Conservation (phyloP, 2,329 filamentous ascomycete genomes). For the Clonostachys byssicola region DNA sequence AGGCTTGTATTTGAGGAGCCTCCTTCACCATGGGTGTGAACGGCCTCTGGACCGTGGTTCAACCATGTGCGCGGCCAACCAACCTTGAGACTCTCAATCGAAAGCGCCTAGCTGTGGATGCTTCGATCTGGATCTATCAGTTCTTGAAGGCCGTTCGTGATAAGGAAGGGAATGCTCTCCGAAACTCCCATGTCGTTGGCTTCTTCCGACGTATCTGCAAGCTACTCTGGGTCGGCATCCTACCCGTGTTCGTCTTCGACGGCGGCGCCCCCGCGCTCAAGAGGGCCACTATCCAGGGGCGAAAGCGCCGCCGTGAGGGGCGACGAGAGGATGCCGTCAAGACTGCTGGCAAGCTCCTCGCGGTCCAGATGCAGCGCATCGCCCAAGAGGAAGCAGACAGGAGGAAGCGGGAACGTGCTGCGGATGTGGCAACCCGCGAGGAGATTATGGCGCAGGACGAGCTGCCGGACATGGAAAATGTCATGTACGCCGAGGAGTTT, state of each 20-base stretch:
- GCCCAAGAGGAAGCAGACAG: constrained; percentile 80
- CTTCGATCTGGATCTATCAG: constrained; percentile 99
- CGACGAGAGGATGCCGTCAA: constrained; percentile 86
- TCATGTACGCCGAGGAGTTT: constrained; percentile 90
- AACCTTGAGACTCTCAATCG: constrained; percentile 95
- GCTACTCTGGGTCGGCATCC: constrained; percentile 92
- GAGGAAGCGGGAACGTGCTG: constrained; percentile 37
- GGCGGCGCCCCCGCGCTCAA: constrained; percentile 90
- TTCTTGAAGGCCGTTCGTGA: constrained; percentile 98
- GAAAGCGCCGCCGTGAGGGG: constrained; percentile 80
- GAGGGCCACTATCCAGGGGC: constrained; percentile 77
- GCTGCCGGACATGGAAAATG: constrained; percentile 60
- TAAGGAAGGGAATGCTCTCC: constrained; percentile 94
- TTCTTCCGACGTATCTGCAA: constrained; percentile 99
- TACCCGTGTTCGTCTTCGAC: constrained; percentile 96
- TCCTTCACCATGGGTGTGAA: constrained; percentile 80
- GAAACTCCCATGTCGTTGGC: constrained; percentile 92
- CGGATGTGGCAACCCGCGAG: constrained; percentile 30
- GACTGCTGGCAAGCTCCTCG: constrained; percentile 87
- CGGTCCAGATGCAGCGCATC: constrained; percentile 87
- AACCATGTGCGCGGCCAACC: constrained; percentile 91
- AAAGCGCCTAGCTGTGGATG: constrained; percentile 94
- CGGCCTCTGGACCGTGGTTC: constrained; percentile 92
- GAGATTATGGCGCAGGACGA: constrained; percentile 29
- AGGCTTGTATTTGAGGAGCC: neutral